A percentile compares a stretch with the other conserved stretches of the same genome.
These are phyloP conservation scores for Comarum palustre DNA, from an alignment of 306 rosid species.

Conservation along the genomic window DNA sequence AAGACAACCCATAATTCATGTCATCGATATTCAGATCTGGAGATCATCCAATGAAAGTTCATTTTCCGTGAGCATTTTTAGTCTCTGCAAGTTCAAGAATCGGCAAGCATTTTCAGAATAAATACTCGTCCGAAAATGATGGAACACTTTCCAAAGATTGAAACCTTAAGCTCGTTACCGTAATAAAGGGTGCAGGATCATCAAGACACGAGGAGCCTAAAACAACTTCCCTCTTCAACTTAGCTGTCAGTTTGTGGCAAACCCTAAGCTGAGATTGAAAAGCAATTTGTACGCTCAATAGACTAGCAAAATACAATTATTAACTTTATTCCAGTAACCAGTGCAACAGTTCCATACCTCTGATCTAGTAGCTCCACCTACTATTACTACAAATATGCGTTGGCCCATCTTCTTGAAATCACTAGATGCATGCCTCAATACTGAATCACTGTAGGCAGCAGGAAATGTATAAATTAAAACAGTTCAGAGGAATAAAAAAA, in stretches of 20 bases:
- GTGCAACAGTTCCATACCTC: slow-evolving; percentile 51
- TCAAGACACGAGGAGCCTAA: slow-evolving; percentile 88
- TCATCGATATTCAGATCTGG: slow-evolving; percentile 48
- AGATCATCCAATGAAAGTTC: slow-evolving; percentile 86
- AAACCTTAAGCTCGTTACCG: slow-evolving; percentile 45
- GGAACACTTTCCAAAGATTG: not conserved
- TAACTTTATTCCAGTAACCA: slow-evolving; percentile 2
- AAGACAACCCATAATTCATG: slow-evolving; percentile 5
- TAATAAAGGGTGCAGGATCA: slow-evolving; percentile 81
- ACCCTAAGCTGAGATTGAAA: slow-evolving; percentile 71
- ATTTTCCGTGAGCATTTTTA: slow-evolving; percentile 58
- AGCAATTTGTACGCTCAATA: slow-evolving; percentile 14
- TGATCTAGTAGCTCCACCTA: slow-evolving; percentile 96
- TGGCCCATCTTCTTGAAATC: slow-evolving; percentile 87
- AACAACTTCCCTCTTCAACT: slow-evolving; percentile 80
- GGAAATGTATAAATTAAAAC: not conserved
- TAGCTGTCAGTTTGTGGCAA: slow-evolving; percentile 86
- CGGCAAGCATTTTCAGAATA: not conserved
- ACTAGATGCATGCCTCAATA: slow-evolving; percentile 76
- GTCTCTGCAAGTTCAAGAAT: slow-evolving; percentile 54
- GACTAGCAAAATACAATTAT: not conserved
- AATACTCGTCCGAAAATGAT: not conserved
- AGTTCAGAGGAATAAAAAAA: not conserved
- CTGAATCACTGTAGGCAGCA: slow-evolving; percentile 61
- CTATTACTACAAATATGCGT: slow-evolving; percentile 82